Base-by-base conservation (phyloP, 805 yeast species). In the Kurtzmaniella cleridarum region DNA sequence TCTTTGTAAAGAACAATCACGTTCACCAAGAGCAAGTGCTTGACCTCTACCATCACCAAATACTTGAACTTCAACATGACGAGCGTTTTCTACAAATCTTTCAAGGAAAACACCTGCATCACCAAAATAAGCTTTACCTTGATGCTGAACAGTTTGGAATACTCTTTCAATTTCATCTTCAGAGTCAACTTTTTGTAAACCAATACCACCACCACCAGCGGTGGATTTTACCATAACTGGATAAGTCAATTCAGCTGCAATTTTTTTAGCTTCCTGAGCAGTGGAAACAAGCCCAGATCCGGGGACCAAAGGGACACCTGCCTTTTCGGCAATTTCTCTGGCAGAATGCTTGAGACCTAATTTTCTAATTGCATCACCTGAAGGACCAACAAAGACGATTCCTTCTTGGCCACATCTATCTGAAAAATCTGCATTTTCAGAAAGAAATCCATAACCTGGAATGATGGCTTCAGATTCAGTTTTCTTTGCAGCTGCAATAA, bases 151-250 rank as follows among this genome's bases (percentile, higher is more conserved):
- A 8, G 95, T 82, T 53, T 78, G 84, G 63, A 88, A 91, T 11
- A 90, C 95, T 45, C 84, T 68, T 64, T 79, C 86, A 46, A 93
- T 79, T 43, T 93, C 97, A 14, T 60, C 79, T 49, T 77, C 85
- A 27, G 79, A 73, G 54, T 90, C 96, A 42, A 90, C 97, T 57
- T 89, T 85, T 62, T 91, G 97, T 50, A 91, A 69, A 47, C 98
- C 98, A 55, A 91, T 91, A 65, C 98, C 98, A 63, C 98, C 98
- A 55, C 98, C 98, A 59, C 98, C 98, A 18, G 98, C 98, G 44
- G 98, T 93, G 18, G 95, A 84, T 64, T 91, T 91, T 36, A 93
- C 86, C 98, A 91, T 91, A 27, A 91, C 78, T 23, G 98, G 98
- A 53, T 87, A 93, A 41, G 76, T 84, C 36, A 91, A 69, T 51